Conservation (phyloP, 1,284 basidiomycete genomes). For the Kwoniella shivajii region DNA sequence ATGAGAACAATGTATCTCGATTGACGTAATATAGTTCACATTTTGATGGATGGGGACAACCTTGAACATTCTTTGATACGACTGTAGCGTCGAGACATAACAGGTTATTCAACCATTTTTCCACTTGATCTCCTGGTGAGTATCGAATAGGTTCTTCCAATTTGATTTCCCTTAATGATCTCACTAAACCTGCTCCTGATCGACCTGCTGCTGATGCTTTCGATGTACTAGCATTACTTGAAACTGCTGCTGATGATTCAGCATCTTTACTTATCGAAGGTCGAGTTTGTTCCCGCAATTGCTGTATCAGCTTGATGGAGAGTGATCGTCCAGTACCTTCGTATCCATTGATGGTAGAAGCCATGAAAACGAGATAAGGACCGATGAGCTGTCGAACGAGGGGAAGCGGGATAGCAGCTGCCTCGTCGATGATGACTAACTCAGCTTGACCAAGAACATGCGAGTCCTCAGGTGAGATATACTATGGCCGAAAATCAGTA, state of each 20-base stretch:
- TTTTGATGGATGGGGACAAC: conserved; percentile 87
- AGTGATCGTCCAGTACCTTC: conserved; percentile 98
- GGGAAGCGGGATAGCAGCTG: conserved; percentile 94
- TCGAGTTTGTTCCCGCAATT: conserved; percentile 85
- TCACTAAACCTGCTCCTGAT: conserved; percentile 58
- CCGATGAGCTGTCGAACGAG: conserved; percentile 93
- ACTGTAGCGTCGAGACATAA: conserved; percentile 93
- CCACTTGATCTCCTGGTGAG: conserved; percentile 80
- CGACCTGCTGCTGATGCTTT: conserved; percentile 47
- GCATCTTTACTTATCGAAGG: conserved; percentile 61
- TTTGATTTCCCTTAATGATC: conserved; percentile 89
- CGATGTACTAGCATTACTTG: conserved; percentile 29
- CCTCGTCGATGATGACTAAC: conserved; percentile 96
- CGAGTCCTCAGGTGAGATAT: conserved; percentile 96
- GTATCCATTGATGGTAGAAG: conserved; percentile 98
- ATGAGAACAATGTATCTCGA: conserved; percentile 95
- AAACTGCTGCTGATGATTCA: conserved; percentile 56
- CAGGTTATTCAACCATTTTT: conserved; percentile 90
- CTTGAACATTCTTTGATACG: conserved; percentile 65
- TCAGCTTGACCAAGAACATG: conserved; percentile 98
- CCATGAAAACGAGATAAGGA: conserved; percentile 97
- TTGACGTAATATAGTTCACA: conserved; percentile 97
- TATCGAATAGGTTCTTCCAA: conserved; percentile 96
- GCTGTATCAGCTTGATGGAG: conserved; percentile 96
- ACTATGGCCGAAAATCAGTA: conserved; percentile 60